A percentile compares a stretch with the other conserved stretches of the same genome.
phyloP scores from a whole-genome alignment of 1,139 yeast species.

The Debaryomyces fabryi region DNA sequence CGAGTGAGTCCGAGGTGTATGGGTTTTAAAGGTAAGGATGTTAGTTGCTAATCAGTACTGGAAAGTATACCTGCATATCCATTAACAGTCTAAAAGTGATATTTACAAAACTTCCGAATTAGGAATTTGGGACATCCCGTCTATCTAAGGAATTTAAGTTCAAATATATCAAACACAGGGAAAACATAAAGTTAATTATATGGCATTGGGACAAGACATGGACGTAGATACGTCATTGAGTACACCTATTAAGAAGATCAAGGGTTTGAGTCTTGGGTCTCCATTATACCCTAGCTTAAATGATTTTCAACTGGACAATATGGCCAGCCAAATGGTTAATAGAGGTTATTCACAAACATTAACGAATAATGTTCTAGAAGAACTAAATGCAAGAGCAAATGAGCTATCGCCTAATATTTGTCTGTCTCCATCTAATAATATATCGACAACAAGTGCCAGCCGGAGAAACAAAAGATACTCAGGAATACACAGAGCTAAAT shows the following conservation, averaged over 20 bases:
- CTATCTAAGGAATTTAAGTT: not conserved
- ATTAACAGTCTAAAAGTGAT: not conserved
- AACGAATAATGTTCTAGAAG: constrained; percentile 44
- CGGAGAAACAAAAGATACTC: constrained; percentile 33
- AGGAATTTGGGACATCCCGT: constrained; percentile 2
- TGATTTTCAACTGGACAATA: constrained; percentile 10
- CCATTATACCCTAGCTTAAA: constrained; percentile 23
- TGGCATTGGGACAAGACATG: constrained; percentile 11
- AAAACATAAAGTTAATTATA: not conserved
- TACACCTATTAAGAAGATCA: constrained; percentile 47
- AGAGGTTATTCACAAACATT: constrained; percentile 46
- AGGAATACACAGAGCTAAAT: constrained; percentile 36
- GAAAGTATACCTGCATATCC: not conserved
- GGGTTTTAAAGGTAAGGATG: not conserved
- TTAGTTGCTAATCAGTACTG: not conserved
- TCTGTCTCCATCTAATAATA: constrained; percentile 12
- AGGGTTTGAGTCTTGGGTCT: constrained; percentile 36
- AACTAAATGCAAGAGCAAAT: constrained; percentile 39
- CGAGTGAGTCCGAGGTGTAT: not conserved
- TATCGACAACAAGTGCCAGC: constrained; percentile 12
- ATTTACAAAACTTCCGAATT: constrained; percentile 1
- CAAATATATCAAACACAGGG: not conserved
- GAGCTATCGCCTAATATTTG: constrained; percentile 28
- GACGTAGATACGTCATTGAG: constrained; percentile 23
- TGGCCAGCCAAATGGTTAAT: constrained; percentile 30